Evolutionary conservation across 495 filamentous ascomycete genomes (phyloP).

Genomic region (Tuber umbilicatum): DNA sequence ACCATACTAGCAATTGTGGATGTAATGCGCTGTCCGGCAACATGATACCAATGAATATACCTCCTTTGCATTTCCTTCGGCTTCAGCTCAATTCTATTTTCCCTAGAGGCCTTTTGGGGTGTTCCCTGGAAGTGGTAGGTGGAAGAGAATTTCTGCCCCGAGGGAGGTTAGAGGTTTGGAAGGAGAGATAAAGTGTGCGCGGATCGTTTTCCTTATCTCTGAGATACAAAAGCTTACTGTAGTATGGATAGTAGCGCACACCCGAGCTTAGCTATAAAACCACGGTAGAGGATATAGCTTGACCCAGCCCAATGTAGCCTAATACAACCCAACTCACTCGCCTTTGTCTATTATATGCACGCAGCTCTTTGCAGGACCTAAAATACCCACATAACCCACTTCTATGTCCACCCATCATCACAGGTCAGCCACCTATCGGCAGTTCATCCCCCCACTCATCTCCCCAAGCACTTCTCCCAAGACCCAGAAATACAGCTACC

Average conservation of each 20-base stretch:
- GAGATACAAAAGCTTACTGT: neutral
- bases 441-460: neutral
- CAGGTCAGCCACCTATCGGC: neutral
- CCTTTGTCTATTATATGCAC: neutral
- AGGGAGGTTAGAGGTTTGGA: neutral
- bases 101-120: neutral
- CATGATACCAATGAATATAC: neutral
- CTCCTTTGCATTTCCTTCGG: neutral
- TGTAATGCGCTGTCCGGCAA: neutral
- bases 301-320: neutral
- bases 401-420: neutral
- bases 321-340: neutral
- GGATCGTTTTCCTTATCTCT: neutral
- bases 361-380: neutral
- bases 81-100: neutral
- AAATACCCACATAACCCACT: neutral
- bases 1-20: neutral
- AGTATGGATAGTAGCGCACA: neutral
- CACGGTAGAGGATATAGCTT: neutral
- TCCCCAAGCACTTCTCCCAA: neutral
- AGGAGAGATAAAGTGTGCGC: neutral
- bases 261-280: neutral
- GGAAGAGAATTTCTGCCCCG: neutral
- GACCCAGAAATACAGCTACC: neutral
- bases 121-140: neutral